A percentile compares a stretch with the other conserved stretches of the same genome.
Conservation (phyloP, 371 early-diverging fungal genomes). For the Actinomucor elegans region DNA sequence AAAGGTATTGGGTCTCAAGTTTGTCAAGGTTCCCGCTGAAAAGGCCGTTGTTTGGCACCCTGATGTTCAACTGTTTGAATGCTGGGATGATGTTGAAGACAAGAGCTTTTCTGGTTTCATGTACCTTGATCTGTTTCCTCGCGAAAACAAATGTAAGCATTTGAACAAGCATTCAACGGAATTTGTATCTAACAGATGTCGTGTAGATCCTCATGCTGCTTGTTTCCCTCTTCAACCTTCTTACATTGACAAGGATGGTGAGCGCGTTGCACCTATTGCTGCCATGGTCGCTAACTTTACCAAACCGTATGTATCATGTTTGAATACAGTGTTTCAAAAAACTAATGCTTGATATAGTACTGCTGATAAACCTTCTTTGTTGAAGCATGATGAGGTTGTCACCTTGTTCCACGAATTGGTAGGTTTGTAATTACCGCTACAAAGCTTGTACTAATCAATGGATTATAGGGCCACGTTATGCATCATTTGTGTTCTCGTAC, state of each 20-base stretch:
- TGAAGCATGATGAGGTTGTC: slow-evolving; percentile 82
- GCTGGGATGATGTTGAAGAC: slow-evolving; percentile 60
- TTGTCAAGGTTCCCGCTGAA: slow-evolving; percentile 57
- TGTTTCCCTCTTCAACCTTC: slow-evolving; percentile 73
- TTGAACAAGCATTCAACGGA: background rate
- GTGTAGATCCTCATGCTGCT: slow-evolving; percentile 73
- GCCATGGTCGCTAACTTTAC: slow-evolving; percentile 86
- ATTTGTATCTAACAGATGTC: background rate
- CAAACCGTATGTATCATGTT: slow-evolving; percentile 53
- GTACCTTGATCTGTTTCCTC: slow-evolving; percentile 78
- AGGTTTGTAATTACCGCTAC: too few species aligned
- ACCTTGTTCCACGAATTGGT: slow-evolving; percentile 78
- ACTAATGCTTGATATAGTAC: slow-evolving; percentile 56
- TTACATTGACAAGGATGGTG: slow-evolving; percentile 47
- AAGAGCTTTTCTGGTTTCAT: slow-evolving; percentile 71
- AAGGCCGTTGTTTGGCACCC: slow-evolving; percentile 66
- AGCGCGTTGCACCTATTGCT: slow-evolving; percentile 65
- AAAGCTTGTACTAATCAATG: background rate
- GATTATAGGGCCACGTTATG: slow-evolving; percentile 76
- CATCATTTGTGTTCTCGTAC: slow-evolving; percentile 78
- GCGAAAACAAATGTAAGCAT: slow-evolving; percentile 65
- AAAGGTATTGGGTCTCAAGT: slow-evolving; percentile 62
- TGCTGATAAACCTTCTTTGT: slow-evolving; percentile 68
- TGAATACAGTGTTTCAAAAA: too few species aligned
- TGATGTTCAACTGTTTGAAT: slow-evolving; percentile 71